Conservation (phyloP, 208 protist species). For the Leishmania guyanensis region DNA sequence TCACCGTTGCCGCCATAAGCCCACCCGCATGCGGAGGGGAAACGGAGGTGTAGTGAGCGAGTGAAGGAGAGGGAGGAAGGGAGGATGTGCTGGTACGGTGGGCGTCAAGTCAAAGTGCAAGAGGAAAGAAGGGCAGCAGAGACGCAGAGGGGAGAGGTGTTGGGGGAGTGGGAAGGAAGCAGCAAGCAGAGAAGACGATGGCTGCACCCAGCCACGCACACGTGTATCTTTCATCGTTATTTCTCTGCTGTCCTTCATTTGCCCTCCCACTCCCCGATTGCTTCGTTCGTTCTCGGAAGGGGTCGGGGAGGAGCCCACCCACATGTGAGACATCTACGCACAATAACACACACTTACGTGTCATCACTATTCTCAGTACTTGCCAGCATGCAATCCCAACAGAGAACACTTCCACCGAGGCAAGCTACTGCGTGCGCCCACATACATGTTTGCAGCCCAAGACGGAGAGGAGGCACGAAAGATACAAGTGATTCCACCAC, state of each 20-base stretch:
- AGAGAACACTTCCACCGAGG: neutral
- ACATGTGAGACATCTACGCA: neutral
- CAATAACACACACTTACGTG: neutral
- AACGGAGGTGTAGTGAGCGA: neutral
- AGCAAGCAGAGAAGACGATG: neutral
- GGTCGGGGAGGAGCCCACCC: neutral
- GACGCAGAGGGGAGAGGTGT: neutral
- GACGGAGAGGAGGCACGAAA: neutral
- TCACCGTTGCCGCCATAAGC: neutral
- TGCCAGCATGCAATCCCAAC: neutral
- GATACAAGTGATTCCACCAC: neutral
- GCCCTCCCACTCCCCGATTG: neutral
- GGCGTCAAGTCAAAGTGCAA: neutral
- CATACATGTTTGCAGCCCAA: neutral
- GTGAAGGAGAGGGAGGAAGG: neutral
- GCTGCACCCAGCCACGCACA: neutral
- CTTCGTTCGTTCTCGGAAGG: neutral
- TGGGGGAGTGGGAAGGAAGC: neutral
- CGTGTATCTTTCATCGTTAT: neutral
- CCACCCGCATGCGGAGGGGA: neutral
- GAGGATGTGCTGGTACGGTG: neutral
- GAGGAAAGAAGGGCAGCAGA: neutral
- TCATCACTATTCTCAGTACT: neutral
- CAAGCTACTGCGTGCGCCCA: neutral
- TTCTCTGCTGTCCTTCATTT: neutral